A percentile compares a stretch with the other conserved stretches of the same genome.
phyloP scores from a whole-genome alignment of 2,329 filamentous ascomycete genomes.

The Penicillium corylophilum region DNA sequence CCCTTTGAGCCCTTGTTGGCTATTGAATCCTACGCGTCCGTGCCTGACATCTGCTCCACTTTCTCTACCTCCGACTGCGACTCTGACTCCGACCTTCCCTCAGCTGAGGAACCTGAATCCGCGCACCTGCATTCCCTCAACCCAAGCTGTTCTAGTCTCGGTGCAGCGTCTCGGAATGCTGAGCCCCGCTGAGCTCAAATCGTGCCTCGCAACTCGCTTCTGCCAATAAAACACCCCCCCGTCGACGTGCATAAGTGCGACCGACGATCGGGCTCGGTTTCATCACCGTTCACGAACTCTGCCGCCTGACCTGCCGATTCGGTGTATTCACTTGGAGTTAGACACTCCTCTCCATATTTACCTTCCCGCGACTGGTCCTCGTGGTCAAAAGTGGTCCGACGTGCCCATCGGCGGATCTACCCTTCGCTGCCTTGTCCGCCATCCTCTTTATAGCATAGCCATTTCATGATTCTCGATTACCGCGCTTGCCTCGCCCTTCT shows the following conservation, averaged over 20 bases:
- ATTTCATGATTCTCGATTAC: constrained; percentile 17
- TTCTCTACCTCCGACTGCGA: neutral
- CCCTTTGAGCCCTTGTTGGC: no score
- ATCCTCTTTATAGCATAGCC: constrained; percentile 15
- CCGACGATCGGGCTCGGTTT: constrained; percentile 29
- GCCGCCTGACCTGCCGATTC: neutral
- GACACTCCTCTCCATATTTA: neutral
- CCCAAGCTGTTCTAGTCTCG: constrained; percentile 1
- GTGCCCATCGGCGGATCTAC: constrained; percentile 15
- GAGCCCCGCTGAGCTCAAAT: constrained; percentile 12
- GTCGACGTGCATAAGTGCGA: constrained; percentile 35
- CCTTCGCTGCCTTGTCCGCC: constrained; percentile 11
- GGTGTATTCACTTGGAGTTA: constrained; percentile 17
- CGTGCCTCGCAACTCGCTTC: constrained; percentile 10
- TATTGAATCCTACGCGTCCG: neutral
- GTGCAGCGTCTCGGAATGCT: constrained; percentile 14
- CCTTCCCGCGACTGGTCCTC: neutral
- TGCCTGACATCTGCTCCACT: constrained; percentile 3
- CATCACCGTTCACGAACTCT: neutral
- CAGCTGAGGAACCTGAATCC: neutral
- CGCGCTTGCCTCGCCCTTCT: constrained; percentile 17
- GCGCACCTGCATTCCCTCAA: neutral
- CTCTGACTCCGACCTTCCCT: neutral
- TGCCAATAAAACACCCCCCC: constrained; percentile 23
- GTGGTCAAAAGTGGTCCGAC: neutral